Evolutionary conservation across 768 basidiomycete genomes (phyloP).

Genomic region (Russula sp.): DNA sequence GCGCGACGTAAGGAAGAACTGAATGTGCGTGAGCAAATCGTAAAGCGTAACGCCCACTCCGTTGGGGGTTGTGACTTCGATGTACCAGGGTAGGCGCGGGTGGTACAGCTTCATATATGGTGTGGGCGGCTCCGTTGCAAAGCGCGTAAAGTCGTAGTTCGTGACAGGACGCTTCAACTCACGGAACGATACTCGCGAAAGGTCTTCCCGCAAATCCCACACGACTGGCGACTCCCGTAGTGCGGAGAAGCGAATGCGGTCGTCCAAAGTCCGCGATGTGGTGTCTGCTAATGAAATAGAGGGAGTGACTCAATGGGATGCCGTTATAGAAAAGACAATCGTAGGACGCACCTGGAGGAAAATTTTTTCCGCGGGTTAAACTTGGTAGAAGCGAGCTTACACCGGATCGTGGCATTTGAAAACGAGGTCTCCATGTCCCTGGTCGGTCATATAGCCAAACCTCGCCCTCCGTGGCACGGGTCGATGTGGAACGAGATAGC

Average conservation of each 20-base stretch:
- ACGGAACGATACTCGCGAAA: conserved; percentile 39
- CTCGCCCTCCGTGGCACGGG: background rate
- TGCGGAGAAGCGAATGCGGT: conserved; percentile 28
- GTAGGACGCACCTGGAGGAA: conserved; percentile 21
- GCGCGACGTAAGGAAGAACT: conserved; percentile 36
- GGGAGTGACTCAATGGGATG: background rate
- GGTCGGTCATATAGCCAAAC: conserved; percentile 20
- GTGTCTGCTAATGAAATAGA: background rate
- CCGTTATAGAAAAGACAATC: background rate
- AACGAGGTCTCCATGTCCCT: conserved; percentile 31
- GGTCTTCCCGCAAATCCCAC: conserved; percentile 46
- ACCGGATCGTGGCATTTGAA: conserved; percentile 28
- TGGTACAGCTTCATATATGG: conserved; percentile 51
- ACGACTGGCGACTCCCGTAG: conserved; percentile 35
- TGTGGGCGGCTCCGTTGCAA: conserved; percentile 47
- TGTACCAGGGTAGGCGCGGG: conserved; percentile 57
- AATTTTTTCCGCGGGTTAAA: conserved; percentile 23
- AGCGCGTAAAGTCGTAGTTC: conserved; percentile 46
- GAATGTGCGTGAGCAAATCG: conserved; percentile 49
- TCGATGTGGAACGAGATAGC: conserved; percentile 11
- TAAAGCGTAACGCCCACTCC: conserved; percentile 52
- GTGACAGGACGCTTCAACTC: conserved; percentile 40
- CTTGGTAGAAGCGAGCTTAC: conserved; percentile 26
- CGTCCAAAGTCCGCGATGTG: conserved; percentile 25
- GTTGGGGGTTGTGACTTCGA: conserved; percentile 45